Evolutionary conservation across 2,329 filamentous ascomycete species (phyloP).

Genomic region (Penicillium sumatraense): DNA sequence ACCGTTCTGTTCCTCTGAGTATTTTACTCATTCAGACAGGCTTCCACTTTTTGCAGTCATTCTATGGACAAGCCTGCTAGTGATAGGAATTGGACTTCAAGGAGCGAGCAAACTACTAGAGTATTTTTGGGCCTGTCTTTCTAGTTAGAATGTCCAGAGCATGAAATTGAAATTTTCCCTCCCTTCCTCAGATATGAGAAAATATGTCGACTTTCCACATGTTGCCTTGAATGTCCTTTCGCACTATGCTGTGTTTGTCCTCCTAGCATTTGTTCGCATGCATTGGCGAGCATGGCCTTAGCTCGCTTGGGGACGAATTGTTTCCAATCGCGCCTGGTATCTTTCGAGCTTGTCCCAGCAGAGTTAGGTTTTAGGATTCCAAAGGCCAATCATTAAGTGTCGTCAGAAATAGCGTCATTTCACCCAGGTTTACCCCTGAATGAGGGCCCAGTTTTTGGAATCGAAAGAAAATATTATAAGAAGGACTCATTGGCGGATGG

Average conservation of each 20-base stretch:
- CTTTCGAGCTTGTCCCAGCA: background rate
- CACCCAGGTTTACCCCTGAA: background rate
- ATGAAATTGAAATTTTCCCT: background rate
- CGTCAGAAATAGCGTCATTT: background rate
- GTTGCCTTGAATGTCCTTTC: background rate
- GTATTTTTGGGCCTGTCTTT: background rate
- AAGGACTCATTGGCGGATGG: background rate
- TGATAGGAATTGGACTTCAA: background rate
- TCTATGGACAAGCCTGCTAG: background rate
- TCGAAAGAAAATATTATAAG: background rate
- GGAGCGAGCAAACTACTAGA: background rate
- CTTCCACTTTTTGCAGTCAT: background rate
- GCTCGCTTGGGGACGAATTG: background rate
- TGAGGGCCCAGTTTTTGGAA: background rate
- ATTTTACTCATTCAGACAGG: background rate
- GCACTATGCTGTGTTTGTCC: background rate
- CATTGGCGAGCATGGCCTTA: background rate
- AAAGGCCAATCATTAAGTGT: background rate
- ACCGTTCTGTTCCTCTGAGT: background rate
- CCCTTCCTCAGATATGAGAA: background rate
- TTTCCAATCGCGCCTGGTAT: background rate
- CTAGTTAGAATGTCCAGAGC: background rate
- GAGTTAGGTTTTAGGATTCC: background rate
- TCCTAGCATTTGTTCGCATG: too few species aligned
- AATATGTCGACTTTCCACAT: background rate